These are phyloP conservation scores for Fusarium sp. DNA, from an alignment of 2,329 filamentous ascomycete genomes.

Conservation along the genomic window DNA sequence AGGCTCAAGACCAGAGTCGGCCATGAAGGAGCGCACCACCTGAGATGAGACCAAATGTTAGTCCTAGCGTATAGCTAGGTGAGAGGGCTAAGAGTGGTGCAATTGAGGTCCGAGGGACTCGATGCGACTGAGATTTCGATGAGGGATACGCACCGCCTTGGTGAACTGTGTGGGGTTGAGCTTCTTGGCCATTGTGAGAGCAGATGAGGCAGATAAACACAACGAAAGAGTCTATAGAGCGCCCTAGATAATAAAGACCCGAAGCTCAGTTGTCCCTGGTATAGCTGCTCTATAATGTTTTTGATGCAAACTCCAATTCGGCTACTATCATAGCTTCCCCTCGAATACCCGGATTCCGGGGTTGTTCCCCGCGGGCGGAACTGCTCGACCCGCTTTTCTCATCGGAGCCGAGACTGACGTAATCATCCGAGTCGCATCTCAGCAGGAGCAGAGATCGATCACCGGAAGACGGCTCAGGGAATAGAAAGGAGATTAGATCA, in stretches of 20 bases:
- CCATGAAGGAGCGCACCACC: slow-evolving; percentile 88
- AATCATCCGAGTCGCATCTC: slow-evolving; percentile 7
- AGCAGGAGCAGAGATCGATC: background rate
- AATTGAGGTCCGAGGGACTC: background rate
- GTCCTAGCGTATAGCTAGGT: no score
- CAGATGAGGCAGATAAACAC: background rate
- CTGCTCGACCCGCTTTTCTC: background rate
- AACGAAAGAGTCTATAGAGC: background rate
- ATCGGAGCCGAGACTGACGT: slow-evolving; percentile 12
- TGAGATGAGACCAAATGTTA: slow-evolving; percentile 46
- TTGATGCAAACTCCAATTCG: background rate
- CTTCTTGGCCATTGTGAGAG: slow-evolving; percentile 46
- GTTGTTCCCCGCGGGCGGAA: background rate
- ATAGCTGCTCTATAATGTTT: background rate
- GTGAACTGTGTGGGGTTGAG: slow-evolving; percentile 49
- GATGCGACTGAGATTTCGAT: background rate
- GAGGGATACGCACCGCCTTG: slow-evolving; percentile 44
- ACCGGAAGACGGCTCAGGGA: background rate
- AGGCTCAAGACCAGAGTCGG: slow-evolving; percentile 87
- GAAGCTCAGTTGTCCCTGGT: fast-evolving
- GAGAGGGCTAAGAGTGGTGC: no score
- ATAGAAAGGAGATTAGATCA: background rate
- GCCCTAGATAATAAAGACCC: background rate
- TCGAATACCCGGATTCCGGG: slow-evolving; percentile 2
- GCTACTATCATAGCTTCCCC: background rate